Conservation (phyloP, 192 early-diverging fungal species). For the Coemansia sp. region DNA sequence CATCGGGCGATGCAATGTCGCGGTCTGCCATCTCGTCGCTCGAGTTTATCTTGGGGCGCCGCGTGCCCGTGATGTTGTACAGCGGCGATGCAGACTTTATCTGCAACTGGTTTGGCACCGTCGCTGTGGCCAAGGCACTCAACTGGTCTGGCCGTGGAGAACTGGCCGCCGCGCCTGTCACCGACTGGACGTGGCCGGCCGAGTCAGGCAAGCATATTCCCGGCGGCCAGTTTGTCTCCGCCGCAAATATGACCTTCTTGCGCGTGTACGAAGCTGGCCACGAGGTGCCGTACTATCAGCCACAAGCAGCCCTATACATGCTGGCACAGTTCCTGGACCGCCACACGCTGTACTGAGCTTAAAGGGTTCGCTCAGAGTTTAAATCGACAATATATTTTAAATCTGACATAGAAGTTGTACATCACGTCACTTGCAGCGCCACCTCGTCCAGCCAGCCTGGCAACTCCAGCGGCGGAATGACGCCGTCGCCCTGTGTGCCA, state of each 20-base stretch:
- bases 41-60: constrained; percentile 54
- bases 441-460: constrained; percentile 38
- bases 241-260: constrained; percentile 76
- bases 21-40: constrained; percentile 42
- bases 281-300: constrained; percentile 91
- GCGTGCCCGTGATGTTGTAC: constrained; percentile 66
- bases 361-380: too few species aligned
- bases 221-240: constrained; percentile 62
- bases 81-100: constrained; percentile 81
- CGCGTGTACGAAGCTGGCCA: constrained; percentile 84
- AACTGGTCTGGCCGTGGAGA: constrained; percentile 49
- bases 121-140: constrained; percentile 41
- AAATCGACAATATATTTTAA: too few species aligned
- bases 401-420: too few species aligned
- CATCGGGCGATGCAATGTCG: constrained; percentile 53
- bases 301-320: constrained; percentile 78
- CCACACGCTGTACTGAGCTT: constrained; percentile 21
- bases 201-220: constrained; percentile 18
- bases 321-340: constrained; percentile 72
- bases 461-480: constrained; percentile 36
- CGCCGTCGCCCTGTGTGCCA: constrained; percentile 21
- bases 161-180: constrained; percentile 14
- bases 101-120: constrained; percentile 65
- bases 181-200: constrained; percentile 41
- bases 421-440: constrained; percentile 1